Percentiles rank a stretch among this genome's conserved stretches.
These are phyloP conservation scores for Trametes punicea DNA, from an alignment of 768 basidiomycete species.

Conservation along the genomic window DNA sequence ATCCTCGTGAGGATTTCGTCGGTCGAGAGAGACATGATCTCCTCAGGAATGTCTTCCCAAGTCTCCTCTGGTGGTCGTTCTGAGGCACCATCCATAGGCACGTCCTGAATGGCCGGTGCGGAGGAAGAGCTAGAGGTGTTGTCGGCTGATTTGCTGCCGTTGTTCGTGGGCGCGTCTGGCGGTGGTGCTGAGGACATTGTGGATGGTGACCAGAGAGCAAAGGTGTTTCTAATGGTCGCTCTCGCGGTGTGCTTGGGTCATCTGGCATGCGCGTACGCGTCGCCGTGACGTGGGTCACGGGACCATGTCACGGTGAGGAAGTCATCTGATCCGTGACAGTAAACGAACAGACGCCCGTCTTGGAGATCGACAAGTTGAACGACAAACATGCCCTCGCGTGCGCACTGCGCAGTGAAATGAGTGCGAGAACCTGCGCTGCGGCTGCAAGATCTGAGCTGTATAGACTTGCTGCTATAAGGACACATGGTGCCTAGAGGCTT, in stretches of 20 bases:
- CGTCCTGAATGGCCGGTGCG: conserved; percentile 29
- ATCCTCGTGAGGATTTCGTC: conserved; percentile 90
- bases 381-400: too few species aligned
- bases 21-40: conserved; percentile 70
- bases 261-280: conserved; percentile 21
- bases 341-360: not conserved
- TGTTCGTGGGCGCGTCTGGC: conserved; percentile 38
- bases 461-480: not conserved
- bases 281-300: conserved; percentile 18
- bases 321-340: too few species aligned
- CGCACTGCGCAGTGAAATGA: too few species aligned
- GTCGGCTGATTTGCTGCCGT: conserved; percentile 46
- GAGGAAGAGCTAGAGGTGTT: conserved; percentile 38
- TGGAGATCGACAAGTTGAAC: too few species aligned
- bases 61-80: conserved; percentile 72
- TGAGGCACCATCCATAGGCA: conserved; percentile 70
- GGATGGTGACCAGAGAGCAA: conserved; percentile 6
- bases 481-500: not conserved
- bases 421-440: too few species aligned
- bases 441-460: too few species aligned
- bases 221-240: not conserved
- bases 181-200: conserved; percentile 57
- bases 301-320: not conserved
- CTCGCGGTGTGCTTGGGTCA: conserved; percentile 4
- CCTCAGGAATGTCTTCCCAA: conserved; percentile 90